Conservation (phyloP, 495 filamentous ascomycete species). For the Penicillium canariense region DNA sequence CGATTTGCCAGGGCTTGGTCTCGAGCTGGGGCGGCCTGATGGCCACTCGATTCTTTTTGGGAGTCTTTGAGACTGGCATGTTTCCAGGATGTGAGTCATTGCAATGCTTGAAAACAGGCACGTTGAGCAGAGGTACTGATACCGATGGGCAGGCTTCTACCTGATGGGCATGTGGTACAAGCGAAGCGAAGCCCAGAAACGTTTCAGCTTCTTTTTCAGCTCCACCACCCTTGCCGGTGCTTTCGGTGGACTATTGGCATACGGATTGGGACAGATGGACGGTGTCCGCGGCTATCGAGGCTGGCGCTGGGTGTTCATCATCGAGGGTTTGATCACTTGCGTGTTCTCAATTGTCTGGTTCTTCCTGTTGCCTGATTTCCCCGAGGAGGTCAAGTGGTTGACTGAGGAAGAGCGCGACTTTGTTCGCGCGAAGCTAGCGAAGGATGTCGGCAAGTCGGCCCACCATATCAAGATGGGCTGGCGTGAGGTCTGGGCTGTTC, state of each 20-base stretch:
- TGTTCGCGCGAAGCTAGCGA: constrained; percentile 67
- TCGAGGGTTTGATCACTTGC: constrained; percentile 74
- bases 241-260: constrained; percentile 81
- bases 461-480: constrained; percentile 61
- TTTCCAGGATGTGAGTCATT: constrained; percentile 62
- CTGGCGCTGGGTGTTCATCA: constrained; percentile 80
- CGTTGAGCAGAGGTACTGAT: not conserved
- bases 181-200: constrained; percentile 79
- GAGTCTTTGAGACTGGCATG: constrained; percentile 81
- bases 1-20: constrained; percentile 76
- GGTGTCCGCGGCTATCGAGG: constrained; percentile 65
- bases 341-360: constrained; percentile 70
- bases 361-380: constrained; percentile 80
- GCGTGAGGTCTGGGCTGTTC: constrained; percentile 64
- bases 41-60: constrained; percentile 81
- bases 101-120: not conserved
- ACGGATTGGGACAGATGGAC: constrained; percentile 75
- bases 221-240: constrained; percentile 81
- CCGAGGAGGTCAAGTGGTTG: constrained; percentile 58
- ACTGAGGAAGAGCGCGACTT: constrained; percentile 72
- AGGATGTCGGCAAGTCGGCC: constrained; percentile 75
- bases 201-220: constrained; percentile 87
- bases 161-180: constrained; percentile 88
- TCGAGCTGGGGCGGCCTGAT: constrained; percentile 76
- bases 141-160: constrained; percentile 60